Conservation (phyloP, 805 yeast genomes). For the Nakazawaea ernobii region DNA sequence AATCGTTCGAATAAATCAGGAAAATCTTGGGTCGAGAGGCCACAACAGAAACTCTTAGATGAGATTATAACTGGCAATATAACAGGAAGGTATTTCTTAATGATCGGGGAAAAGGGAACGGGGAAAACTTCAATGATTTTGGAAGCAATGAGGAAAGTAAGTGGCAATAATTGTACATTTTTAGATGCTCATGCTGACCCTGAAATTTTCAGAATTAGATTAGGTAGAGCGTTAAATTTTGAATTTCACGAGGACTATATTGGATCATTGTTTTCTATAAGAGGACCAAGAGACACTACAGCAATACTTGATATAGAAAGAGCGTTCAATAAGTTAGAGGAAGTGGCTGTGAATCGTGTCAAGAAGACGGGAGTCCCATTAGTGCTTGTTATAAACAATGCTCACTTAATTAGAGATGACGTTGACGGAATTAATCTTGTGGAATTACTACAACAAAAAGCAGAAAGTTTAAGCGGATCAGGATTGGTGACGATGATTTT, state of each 20-base stretch:
- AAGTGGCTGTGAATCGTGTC: constrained; percentile 53
- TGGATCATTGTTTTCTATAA: constrained; percentile 71
- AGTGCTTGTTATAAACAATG: constrained; percentile 63
- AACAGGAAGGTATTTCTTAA: constrained; percentile 61
- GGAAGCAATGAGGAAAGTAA: constrained; percentile 60
- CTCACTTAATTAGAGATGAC: constrained; percentile 71
- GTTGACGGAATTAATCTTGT: constrained; percentile 67
- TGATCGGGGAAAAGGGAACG: constrained; percentile 83
- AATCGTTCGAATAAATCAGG: constrained; percentile 31
- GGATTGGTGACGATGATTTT: constrained; percentile 63
- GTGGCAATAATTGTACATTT: constrained; percentile 60
- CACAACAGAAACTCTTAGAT: constrained; percentile 61
- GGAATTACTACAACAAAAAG: constrained; percentile 77
- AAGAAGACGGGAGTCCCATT: constrained; percentile 46
- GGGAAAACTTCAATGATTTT: constrained; percentile 75
- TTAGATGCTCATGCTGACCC: constrained; percentile 85
- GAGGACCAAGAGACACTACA: constrained; percentile 83
- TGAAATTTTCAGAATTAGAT: constrained; percentile 68
- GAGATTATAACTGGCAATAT: constrained; percentile 59
- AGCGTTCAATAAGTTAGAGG: constrained; percentile 71
- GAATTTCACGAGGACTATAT: constrained; percentile 76
- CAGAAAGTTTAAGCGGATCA: constrained; percentile 70
- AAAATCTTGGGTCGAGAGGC: constrained; percentile 63
- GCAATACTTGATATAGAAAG: constrained; percentile 78
- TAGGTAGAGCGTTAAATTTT: constrained; percentile 71